phyloP scores from a whole-genome alignment of 192 early-diverging fungal species.

The Pilobolus umbonatus region DNA sequence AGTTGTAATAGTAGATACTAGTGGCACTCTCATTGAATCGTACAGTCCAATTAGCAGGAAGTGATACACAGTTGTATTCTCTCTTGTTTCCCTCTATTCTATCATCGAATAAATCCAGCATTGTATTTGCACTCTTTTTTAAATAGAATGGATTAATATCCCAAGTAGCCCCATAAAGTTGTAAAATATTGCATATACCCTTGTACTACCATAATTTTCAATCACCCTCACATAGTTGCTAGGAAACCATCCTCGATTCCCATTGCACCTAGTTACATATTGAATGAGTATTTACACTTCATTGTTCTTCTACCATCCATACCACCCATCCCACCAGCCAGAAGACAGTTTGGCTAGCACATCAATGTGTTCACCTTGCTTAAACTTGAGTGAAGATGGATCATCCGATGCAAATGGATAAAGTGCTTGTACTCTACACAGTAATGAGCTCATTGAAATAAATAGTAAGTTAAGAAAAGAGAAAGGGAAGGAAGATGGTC shows the following conservation, averaged over 20 bases:
- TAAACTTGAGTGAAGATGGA: conserved; percentile 74
- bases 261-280: conserved; percentile 41
- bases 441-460: conserved; percentile 8
- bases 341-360: conserved; percentile 85
- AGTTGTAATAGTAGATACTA: conserved; percentile 30
- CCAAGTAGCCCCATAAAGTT: background rate
- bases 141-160: background rate
- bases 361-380: conserved; percentile 82
- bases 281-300: background rate
- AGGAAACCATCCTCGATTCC: conserved; percentile 85
- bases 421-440: conserved; percentile 62
- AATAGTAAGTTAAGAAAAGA: background rate
- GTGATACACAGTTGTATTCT: background rate
- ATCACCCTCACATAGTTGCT: conserved; percentile 75
- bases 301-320: background rate
- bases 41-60: conserved; percentile 16
- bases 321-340: conserved; percentile 96
- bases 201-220: conserved; percentile 26
- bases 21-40: conserved; percentile 26
- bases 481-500: background rate
- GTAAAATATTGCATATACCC: background rate
- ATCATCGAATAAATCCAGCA: background rate
- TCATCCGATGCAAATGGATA: conserved; percentile 85
- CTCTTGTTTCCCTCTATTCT: background rate
- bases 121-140: background rate